These are phyloP conservation scores for Drechslerella dactyloides DNA, from an alignment of 2,329 filamentous ascomycete species.

Conservation along the genomic window DNA sequence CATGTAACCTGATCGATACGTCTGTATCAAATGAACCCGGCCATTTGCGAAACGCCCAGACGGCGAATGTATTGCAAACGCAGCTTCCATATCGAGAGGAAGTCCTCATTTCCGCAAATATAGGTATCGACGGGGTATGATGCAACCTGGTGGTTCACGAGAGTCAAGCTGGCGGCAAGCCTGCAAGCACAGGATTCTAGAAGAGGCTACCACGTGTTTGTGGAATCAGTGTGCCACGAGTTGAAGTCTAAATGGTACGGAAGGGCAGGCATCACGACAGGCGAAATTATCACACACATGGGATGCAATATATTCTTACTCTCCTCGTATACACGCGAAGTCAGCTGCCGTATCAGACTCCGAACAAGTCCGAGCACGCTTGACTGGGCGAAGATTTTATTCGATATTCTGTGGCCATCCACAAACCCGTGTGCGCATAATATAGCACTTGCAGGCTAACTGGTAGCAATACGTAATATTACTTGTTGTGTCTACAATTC, in stretches of 20 bases:
- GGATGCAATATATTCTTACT: neutral
- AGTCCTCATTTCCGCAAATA: slow-evolving; percentile 6
- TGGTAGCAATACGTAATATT: too few species aligned
- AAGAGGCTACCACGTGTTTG: slow-evolving; percentile 29
- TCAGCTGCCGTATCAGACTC: too few species aligned
- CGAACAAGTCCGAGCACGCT: too few species aligned
- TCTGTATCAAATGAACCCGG: slow-evolving; percentile 15
- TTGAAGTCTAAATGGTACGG: slow-evolving; percentile 11
- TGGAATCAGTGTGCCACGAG: slow-evolving; percentile 27
- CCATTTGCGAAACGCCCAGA: slow-evolving; percentile 39
- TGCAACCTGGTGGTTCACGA: neutral
- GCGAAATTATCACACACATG: slow-evolving; percentile 15
- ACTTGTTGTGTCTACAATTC: too few species aligned
- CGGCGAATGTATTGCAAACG: slow-evolving; percentile 20
- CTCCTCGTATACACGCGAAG: neutral
- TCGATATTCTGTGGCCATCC: too few species aligned
- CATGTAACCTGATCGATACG: slow-evolving; percentile 18
- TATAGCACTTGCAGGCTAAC: too few species aligned
- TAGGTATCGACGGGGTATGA: neutral
- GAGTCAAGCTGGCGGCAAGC: neutral
- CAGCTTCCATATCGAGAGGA: slow-evolving; percentile 33
- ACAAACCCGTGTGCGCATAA: too few species aligned
- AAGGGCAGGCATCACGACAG: neutral
- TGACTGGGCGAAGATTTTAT: too few species aligned
- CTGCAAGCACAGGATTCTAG: slow-evolving; percentile 8